These are phyloP conservation scores for Thraustotheca clavata DNA, from an alignment of 352 stramenopile genomes.

Conservation along the genomic window DNA sequence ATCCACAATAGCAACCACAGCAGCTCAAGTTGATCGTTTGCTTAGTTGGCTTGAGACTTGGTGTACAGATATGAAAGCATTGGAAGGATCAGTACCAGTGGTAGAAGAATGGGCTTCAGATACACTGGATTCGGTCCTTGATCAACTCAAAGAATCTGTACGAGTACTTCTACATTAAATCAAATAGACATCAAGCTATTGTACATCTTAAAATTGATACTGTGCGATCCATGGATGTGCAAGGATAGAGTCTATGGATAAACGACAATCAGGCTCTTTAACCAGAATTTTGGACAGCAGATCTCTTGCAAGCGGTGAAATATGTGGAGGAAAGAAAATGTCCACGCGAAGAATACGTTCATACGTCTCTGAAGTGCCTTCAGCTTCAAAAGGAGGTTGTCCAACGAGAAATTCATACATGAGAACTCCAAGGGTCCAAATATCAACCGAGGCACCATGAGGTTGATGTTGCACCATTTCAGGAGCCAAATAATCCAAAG, in stretches of 20 bases:
- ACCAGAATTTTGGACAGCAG: slow-evolving; percentile 90
- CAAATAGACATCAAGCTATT: not conserved
- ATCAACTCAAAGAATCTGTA: not conserved
- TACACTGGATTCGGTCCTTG: not conserved
- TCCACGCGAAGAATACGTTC: slow-evolving; percentile 94
- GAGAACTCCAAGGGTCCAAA: slow-evolving; percentile 98
- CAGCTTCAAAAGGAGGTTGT: slow-evolving; percentile 95
- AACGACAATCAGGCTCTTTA: slow-evolving; percentile 92
- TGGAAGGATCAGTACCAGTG: not conserved
- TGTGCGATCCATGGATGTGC: slow-evolving; percentile 95
- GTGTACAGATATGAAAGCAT: not conserved
- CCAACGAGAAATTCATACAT: slow-evolving; percentile 98
- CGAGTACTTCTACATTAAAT: not conserved
- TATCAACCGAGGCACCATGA: slow-evolving; percentile 95
- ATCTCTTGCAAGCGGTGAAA: slow-evolving; percentile 91
- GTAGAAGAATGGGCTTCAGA: not conserved
- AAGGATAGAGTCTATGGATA: slow-evolving; percentile 87
- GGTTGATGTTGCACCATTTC: slow-evolving; percentile 99
- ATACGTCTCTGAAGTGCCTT: slow-evolving; percentile 93
- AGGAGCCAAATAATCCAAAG: slow-evolving; percentile 97
- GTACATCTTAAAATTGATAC: not conserved
- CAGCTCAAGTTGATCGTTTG: not conserved
- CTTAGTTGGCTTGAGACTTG: not conserved
- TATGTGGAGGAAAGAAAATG: slow-evolving; percentile 89
- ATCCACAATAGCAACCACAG: not conserved